Base-by-base conservation (phyloP, 164 flowering plant species). In the Annona cherimola region DNA sequence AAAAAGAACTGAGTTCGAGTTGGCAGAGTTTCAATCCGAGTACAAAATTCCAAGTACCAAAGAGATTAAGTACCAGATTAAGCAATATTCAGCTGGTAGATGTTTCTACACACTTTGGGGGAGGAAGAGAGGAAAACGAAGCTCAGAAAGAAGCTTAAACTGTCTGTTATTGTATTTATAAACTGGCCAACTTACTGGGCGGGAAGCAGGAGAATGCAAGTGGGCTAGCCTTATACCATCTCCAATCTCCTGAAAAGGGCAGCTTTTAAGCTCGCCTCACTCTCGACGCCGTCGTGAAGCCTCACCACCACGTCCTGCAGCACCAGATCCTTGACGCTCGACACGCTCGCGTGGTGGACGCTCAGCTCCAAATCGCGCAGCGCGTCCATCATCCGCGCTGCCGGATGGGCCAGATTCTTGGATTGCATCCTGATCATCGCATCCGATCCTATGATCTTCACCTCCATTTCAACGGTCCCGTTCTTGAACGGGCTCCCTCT, bases 391-490 rank as follows among this genome's bases (percentile, higher is more conserved):
- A 91, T 54, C 71, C 82, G 73, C 0, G 94, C 86, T 0, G 82
- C 69, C 5, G 98, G 98, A 55, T 81, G 71, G 60, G 85, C 76
- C n/a, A 60, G 71, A 69, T 87, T 84, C 67, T 83, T 86, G 0
- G 88, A 87, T 57, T 84, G 87, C 4, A 89, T 88, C 73, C 94
- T 76, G 4, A 93, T 81, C 85, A 91, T 79, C 1, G 90, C 93
- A 8, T 91, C 93, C 1, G 65, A 4, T 0, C 98, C 98, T 35
- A 88, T 68, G 2, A 90, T 72, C 78, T 82, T 88, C 12, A 90
- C 90, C 69, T 92, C 91, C 3, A 90, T 69, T 20, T 90, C 90
- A 42, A 81, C 64, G 6, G 3, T 42, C 70, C 63, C 70, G 20
- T 41, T 4, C 6, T 40, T 14, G 3, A 7, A 26, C 18, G 19